Base-by-base conservation (phyloP, 2,329 filamentous ascomycete species). In the Trichoderma hamatum region DNA sequence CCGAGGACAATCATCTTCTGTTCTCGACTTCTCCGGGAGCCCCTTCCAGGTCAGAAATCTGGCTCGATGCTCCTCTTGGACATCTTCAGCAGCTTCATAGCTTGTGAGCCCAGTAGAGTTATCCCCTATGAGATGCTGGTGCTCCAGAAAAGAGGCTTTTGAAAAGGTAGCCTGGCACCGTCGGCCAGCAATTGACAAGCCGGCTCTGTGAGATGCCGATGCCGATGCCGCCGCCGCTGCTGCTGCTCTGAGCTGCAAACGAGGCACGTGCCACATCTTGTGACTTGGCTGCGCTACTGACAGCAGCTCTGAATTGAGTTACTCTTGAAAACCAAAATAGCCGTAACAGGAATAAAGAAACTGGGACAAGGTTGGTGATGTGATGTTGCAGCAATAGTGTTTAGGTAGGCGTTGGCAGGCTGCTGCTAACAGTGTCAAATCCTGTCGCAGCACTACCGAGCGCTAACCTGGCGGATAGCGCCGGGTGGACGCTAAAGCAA, bases 1-100 rank as follows among this genome's bases (percentile, higher is more conserved):
- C 16, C 84, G 82, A 1, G 91, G 91, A 10, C 85, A 79, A 5
- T 46, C 61, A 21, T 51, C 46, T 21, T 19, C 39, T 11, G 56
- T 28, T 39, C 64, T 68, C 14, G 63, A 54, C 14, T 51, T 67
- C 3, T 68, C 68, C 2, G 68, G 58, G 30, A 70, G 59, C 0
- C 72, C 73, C 60, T 81, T 82, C 76, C 78, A 81, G n/a, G 72
- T 71, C 30, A 82, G 75, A 46, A 81, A 75, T 1, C 36, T 62
- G 19, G 75, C 72, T 39, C 80, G 80, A 52, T 80, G 72, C 58
- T 73, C 67, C 59, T 82, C 79, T 67, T 81, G 80, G 24, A 73
- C 70, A 13, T 71, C 69, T 34, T 78, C 73, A 55, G 78, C 80
- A 14, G 70, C 68, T 43, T 78, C 75, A 72, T 81, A 81, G 16